Evolutionary conservation across 2,329 filamentous ascomycete genomes (phyloP).

Genomic region (Trichoderma asperellum): DNA sequence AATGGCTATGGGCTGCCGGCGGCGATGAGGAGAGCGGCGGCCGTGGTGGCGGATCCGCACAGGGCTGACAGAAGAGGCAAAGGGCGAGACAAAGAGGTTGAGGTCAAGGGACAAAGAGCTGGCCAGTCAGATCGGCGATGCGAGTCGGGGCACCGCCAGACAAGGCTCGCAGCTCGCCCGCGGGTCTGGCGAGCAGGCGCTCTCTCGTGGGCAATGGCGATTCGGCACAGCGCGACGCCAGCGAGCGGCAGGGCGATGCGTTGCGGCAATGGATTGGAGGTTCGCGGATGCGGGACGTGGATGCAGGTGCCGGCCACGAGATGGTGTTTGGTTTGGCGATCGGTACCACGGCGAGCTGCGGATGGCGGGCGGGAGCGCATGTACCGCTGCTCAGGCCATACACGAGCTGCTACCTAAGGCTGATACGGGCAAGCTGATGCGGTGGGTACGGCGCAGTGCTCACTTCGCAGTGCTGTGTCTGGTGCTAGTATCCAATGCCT

Average conservation of each 20-base stretch:
- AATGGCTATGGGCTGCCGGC: slow-evolving; percentile 31
- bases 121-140: neutral
- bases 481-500: neutral
- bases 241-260: slow-evolving; percentile 10
- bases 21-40: slow-evolving; percentile 5
- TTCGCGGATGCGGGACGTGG: slow-evolving; percentile 27
- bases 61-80: slow-evolving; percentile 7
- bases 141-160: slow-evolving; percentile 1
- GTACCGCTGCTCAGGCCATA: slow-evolving; percentile 20
- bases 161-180: slow-evolving; percentile 13
- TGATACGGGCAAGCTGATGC: neutral
- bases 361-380: slow-evolving; percentile 13
- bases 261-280: slow-evolving; percentile 25
- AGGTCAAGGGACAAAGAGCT: neutral
- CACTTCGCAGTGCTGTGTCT: neutral
- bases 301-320: slow-evolving; percentile 29
- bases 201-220: slow-evolving; percentile 19
- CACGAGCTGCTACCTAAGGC: slow-evolving; percentile 10
- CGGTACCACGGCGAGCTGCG: slow-evolving; percentile 14
- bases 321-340: slow-evolving; percentile 29
- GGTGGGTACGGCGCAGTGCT: neutral
- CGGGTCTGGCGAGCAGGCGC: neutral
- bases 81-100: slow-evolving; percentile 6
- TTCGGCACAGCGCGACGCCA: slow-evolving; percentile 25
- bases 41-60: neutral